Evolutionary conservation across 108 stramenopile genomes (phyloP), one percentile per base, ranked within the genome.

Genomic region (Nitzschia sp.): DNA sequence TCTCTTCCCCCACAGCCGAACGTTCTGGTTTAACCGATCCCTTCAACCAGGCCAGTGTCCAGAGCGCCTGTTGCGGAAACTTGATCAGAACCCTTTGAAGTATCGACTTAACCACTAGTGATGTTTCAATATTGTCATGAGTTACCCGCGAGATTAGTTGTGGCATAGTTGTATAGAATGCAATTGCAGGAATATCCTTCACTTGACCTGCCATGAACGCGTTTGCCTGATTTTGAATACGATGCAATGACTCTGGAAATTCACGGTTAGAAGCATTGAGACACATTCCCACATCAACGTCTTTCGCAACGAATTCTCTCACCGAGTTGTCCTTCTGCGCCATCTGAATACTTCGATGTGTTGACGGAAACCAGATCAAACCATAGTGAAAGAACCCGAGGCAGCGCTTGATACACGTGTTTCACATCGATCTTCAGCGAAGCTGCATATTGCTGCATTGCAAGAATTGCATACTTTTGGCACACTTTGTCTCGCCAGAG

Each of bases 361-460:
- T 34, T 65, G 21, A 87, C 53, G 10, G 84, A 79, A 25, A 85
- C 88, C 63, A 90, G 89, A 53, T 92, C 90, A 60, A 94, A 90
- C 91, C 91, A 96, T 48, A 94, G 75, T 5, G 95, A 86, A 29
- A 96, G 69, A 59, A 96, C 62, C 6, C 95, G 83, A 10, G 95
- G 92, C 7, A 96, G 83, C 8, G 92, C 91, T 57, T 92, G 87
- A 62, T 85, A 92, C 42, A 92, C 85, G 66, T 96, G 92, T 55
- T 91, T 92, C 41, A 80, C 63, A 19, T 85, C 84, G 9, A 85
- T 57, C 26, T 77, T 78, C 25, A 96, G 60, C n/a, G 86, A 71
- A 20, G 74, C 64, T 42, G 83, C 80, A 67, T 90, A 96, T 53
- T 88, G 80, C 38, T 80, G 24, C 38, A 96, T 84, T 24, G 92